Conservation (phyloP, 2,329 filamentous ascomycete genomes). For the Ophioceras dolichostomum region DNA sequence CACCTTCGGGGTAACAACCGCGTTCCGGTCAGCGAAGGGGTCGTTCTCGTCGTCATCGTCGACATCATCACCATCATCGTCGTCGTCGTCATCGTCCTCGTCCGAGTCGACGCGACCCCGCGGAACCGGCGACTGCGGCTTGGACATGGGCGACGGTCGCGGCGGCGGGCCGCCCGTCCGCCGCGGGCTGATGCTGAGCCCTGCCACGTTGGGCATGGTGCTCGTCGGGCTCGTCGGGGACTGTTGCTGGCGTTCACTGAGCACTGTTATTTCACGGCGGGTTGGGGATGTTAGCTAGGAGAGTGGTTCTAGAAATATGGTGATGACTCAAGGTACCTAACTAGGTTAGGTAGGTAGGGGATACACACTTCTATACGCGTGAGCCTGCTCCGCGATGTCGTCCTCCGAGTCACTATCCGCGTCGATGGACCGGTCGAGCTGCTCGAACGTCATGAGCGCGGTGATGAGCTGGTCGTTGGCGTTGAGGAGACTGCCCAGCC, state of each 20-base stretch:
- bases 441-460: slow-evolving; percentile 87
- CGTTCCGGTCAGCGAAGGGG: slow-evolving; percentile 77
- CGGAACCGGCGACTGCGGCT: slow-evolving; percentile 28
- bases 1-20: slow-evolving; percentile 36
- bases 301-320: too few species aligned
- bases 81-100: slow-evolving; percentile 43
- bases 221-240: slow-evolving; percentile 16
- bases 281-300: slow-evolving; percentile 2
- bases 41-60: slow-evolving; percentile 72
- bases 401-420: slow-evolving; percentile 61
- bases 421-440: slow-evolving; percentile 77
- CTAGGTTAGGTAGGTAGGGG: too few species aligned
- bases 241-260: slow-evolving; percentile 29
- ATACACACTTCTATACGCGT: slow-evolving; percentile 49
- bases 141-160: slow-evolving; percentile 36
- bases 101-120: slow-evolving; percentile 27
- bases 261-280: slow-evolving; percentile 24
- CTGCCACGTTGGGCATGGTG: slow-evolving; percentile 25
- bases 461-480: slow-evolving; percentile 94
- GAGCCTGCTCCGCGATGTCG: slow-evolving; percentile 53
- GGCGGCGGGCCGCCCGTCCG: slow-evolving; percentile 30
- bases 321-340: too few species aligned
- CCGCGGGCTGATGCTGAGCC: slow-evolving; percentile 27
- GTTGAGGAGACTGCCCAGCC: slow-evolving; percentile 79
- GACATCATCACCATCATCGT: slow-evolving; percentile 45